Evolutionary conservation across 805 yeast genomes (phyloP), one percentile per base, ranked within the genome.

Genomic region (Ogataea dorogensis): DNA sequence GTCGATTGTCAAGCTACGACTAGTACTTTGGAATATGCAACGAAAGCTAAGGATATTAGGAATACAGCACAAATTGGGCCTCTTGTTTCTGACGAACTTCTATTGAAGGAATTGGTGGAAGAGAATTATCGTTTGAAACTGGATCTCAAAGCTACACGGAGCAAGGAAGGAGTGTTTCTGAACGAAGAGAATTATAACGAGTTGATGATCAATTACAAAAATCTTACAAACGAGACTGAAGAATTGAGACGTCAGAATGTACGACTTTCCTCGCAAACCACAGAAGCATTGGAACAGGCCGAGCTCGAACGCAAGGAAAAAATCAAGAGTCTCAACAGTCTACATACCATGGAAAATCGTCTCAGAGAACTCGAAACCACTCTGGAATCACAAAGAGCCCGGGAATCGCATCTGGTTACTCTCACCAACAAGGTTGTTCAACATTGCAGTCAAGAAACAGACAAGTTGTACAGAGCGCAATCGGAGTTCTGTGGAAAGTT

Each of bases 121-220:
- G 78, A 74, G 47, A 61, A 73, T 7, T 56, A 69, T 15, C 61
- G 63, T 36, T 47, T 73, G 27, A 67, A 65, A 30, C 48, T 62
- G 20, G 93, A 85, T 55, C 58, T 83, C 24, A 53, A 68, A 24
- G 81, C 89, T 0, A 70, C 86, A 0, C 68, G 81, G 43, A 61
- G 65, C 7, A 80, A 73, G 52, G 83, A 80, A 44, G 88, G 89
- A 2, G 68, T 84, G 16, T 79, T 66, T 50, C 59, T 85, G 70
- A 77, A 78, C 49, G 75, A 74, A 19, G 68, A 63, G 11, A 79
- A 79, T 52, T 81, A 81, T 49, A 71, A 71, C 32, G 73, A 71
- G 28, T 37, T 75, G 20, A 68, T 70, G 48, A 61, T 60, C 35
- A 74, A 73, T 34, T 55, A 70, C 12, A 77, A 73, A 39, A 73